A percentile compares a stretch with the other conserved stretches of the same genome.
Evolutionary conservation across 495 filamentous ascomycete genomes (phyloP).

Genomic region (Penicillium bialowiezense): DNA sequence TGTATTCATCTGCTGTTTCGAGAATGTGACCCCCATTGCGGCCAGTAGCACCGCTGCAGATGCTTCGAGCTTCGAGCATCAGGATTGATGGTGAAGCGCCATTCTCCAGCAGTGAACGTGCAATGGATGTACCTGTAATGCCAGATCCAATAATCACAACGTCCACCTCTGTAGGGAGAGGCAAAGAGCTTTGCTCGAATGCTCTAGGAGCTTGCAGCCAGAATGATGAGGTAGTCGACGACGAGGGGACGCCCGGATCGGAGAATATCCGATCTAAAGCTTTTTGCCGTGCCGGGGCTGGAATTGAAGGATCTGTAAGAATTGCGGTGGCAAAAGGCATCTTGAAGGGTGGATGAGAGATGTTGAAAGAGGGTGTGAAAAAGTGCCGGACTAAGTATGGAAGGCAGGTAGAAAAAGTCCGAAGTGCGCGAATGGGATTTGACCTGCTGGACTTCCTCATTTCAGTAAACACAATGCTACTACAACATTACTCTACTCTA

Average conservation of each 20-base stretch:
- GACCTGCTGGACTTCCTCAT: slow-evolving; percentile 18
- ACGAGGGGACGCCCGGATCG: slow-evolving; percentile 32
- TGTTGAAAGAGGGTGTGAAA: neutral
- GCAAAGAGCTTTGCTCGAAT: slow-evolving; percentile 53
- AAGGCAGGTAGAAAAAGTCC: neutral
- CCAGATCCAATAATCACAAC: slow-evolving; percentile 72
- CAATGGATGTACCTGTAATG: slow-evolving; percentile 66
- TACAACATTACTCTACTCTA: neutral
- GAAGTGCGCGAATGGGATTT: slow-evolving; percentile 13
- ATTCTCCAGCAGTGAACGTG: slow-evolving; percentile 54
- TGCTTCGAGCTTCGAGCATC: slow-evolving; percentile 76
- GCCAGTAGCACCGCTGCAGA: slow-evolving; percentile 79
- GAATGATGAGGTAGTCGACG: slow-evolving; percentile 63
- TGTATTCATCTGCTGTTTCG: slow-evolving; percentile 27
- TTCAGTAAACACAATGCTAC: neutral
- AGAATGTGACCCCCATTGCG: slow-evolving; percentile 48
- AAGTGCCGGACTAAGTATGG: neutral
- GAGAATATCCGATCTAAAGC: slow-evolving; percentile 25
- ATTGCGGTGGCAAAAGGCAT: slow-evolving; percentile 23
- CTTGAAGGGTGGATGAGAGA: slow-evolving; percentile 6
- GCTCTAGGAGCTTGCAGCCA: slow-evolving; percentile 60
- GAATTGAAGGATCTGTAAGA: slow-evolving; percentile 16
- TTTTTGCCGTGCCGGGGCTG: slow-evolving; percentile 17
- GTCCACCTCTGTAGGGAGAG: slow-evolving; percentile 56
- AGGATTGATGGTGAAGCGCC: slow-evolving; percentile 30